phyloP scores from a whole-genome alignment of 169 alveolate genomes.

The Cardiosporidium cionae region DNA sequence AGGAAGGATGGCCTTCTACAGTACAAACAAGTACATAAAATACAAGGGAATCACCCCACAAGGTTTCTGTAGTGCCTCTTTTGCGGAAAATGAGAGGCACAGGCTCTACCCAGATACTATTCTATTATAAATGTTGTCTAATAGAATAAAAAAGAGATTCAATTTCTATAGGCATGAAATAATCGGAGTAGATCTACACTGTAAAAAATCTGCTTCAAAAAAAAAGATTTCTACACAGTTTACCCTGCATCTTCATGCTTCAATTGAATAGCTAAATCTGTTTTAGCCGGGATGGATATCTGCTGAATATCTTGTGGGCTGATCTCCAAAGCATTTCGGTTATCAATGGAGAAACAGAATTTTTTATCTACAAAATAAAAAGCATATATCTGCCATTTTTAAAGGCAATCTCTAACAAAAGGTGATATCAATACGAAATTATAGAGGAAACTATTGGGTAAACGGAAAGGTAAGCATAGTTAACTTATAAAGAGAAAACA shows the following conservation, averaged over 20 bases:
- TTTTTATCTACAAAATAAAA: conserved; percentile 25
- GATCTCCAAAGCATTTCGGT: conserved; percentile 57
- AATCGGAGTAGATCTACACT: background rate
- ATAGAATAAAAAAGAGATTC: background rate
- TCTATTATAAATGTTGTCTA: background rate
- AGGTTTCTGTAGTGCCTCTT: too few relatives aligned
- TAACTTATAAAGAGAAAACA: too few relatives aligned
- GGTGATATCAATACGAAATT: too few relatives aligned
- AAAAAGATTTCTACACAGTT: background rate
- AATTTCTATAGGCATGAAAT: background rate
- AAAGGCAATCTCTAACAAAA: too few relatives aligned
- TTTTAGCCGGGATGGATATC: conserved; percentile 68
- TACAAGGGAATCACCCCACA: too few relatives aligned
- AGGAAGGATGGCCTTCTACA: too few relatives aligned
- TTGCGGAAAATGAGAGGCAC: too few relatives aligned
- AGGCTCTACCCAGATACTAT: conserved; percentile 3
- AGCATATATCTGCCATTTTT: too few relatives aligned
- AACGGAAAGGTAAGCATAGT: too few relatives aligned
- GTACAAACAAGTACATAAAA: too few relatives aligned
- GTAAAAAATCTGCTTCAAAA: conserved; percentile 7
- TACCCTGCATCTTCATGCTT: conserved; percentile 38
- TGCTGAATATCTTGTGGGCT: conserved; percentile 63
- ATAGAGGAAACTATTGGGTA: too few relatives aligned
- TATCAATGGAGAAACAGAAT: conserved; percentile 52
- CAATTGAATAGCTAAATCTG: conserved; percentile 73